Conservation (phyloP, 1,284 basidiomycete species). For the Singerocomus inundabilis region DNA sequence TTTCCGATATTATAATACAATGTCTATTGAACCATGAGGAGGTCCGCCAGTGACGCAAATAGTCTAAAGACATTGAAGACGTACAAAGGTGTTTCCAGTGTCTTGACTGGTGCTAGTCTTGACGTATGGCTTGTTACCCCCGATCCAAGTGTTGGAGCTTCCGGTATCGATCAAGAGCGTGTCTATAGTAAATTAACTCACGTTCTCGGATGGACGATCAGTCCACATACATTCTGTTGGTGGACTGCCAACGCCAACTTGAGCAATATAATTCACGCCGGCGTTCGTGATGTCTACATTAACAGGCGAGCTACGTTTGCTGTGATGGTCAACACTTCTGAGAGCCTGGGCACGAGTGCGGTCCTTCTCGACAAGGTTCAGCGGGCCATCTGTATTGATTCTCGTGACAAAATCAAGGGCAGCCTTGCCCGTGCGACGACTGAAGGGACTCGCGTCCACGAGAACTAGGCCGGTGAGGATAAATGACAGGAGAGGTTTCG, state of each 20-base stretch:
- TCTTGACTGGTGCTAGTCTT: too few species aligned
- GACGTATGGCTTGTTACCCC: too few species aligned
- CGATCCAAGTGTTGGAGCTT: too few species aligned
- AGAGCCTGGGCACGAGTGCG: slow-evolving; percentile 22
- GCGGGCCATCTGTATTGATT: slow-evolving; percentile 3
- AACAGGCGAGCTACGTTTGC: slow-evolving; percentile 13
- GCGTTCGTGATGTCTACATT: slow-evolving; percentile 11
- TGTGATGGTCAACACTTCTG: not conserved
- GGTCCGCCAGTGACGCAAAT: too few species aligned
- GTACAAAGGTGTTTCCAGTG: too few species aligned
- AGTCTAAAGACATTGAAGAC: too few species aligned
- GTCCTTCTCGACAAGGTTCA: slow-evolving; percentile 13
- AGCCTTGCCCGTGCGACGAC: slow-evolving; percentile 5
- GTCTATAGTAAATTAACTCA: too few species aligned
- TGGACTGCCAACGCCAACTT: slow-evolving; percentile 45
- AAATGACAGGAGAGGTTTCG: slow-evolving; percentile 4
- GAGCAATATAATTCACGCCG: slow-evolving; percentile 33
- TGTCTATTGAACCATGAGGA: too few species aligned
- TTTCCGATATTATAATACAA: too few species aligned
- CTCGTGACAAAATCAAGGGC: slow-evolving; percentile 17
- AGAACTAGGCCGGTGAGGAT: slow-evolving; percentile 8
- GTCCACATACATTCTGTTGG: too few species aligned
- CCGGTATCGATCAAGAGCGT: too few species aligned
- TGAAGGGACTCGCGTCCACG: slow-evolving; percentile 14
- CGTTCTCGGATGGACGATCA: too few species aligned